These are phyloP conservation scores for Phytophthora tentaculata DNA, from an alignment of 352 stramenopile species.

Conservation along the genomic window DNA sequence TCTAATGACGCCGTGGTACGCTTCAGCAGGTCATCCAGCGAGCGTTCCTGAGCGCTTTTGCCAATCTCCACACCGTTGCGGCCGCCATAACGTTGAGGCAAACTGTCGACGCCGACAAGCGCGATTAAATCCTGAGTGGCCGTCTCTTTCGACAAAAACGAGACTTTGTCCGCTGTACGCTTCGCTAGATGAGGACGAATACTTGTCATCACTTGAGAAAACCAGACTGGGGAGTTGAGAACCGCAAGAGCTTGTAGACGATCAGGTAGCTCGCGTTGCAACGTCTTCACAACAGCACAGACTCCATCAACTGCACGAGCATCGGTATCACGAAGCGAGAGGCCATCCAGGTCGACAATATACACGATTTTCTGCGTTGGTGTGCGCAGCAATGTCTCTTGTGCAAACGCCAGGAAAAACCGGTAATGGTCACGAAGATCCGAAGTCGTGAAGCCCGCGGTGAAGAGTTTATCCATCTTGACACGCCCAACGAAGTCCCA, in stretches of 20 bases:
- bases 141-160: constrained; percentile 55
- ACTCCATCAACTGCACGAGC: constrained; percentile 72
- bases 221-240: constrained; percentile 80
- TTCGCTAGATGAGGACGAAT: constrained; percentile 63
- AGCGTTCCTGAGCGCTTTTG: constrained; percentile 78
- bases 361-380: constrained; percentile 76
- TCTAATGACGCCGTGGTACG: constrained; percentile 76
- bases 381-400: constrained; percentile 70
- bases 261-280: constrained; percentile 74
- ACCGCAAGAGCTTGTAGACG: constrained; percentile 65
- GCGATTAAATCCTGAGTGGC: constrained; percentile 56
- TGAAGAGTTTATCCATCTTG: constrained; percentile 76
- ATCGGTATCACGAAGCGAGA: constrained; percentile 74
- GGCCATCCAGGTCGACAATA: constrained; percentile 76
- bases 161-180: constrained; percentile 71
- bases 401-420: constrained; percentile 78
- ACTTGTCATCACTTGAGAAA: constrained; percentile 77
- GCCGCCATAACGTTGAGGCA: constrained; percentile 76
- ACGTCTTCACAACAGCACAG: constrained; percentile 53
- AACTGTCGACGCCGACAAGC: constrained; percentile 71
- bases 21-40: constrained; percentile 66
- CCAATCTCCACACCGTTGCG: constrained; percentile 79
- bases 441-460: constrained; percentile 71
- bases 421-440: constrained; percentile 79
- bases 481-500: constrained; percentile 84